Evolutionary conservation across 208 protist genomes (phyloP).

Genomic region (Balamuthia mandrillaris): DNA sequence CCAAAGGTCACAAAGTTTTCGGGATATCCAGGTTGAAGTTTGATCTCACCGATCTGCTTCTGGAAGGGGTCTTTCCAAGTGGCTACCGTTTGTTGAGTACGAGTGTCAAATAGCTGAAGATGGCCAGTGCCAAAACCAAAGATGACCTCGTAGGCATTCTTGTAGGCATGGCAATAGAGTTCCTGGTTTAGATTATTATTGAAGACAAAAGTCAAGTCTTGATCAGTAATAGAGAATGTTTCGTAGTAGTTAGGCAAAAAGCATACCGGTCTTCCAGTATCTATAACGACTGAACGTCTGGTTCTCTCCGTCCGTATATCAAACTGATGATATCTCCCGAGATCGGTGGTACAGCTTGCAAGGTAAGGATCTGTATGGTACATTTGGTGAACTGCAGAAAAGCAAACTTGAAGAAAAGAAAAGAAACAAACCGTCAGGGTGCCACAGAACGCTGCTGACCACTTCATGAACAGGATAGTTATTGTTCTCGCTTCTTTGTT

Average conservation of each 20-base stretch:
- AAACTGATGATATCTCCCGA: not conserved
- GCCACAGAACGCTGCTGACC: constrained; percentile 18
- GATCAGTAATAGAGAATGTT: not conserved
- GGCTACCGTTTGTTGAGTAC: not conserved
- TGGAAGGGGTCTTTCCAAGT: too few relatives aligned
- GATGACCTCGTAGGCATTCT: not conserved
- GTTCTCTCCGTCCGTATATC: constrained; percentile 18
- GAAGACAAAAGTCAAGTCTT: not conserved
- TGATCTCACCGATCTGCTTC: too few relatives aligned
- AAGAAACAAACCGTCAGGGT: not conserved
- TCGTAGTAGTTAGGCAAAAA: not conserved
- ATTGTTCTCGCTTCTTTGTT: constrained; percentile 33
- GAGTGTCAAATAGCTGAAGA: not conserved
- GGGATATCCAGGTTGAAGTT: too few relatives aligned
- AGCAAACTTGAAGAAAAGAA: not conserved
- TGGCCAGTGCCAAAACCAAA: constrained; percentile 11
- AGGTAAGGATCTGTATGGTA: not conserved
- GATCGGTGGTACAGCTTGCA: constrained; percentile 14
- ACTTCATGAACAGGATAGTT: constrained; percentile 27
- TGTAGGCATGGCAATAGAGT: constrained; percentile 25
- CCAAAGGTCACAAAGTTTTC: too few relatives aligned
- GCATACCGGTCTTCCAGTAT: not conserved
- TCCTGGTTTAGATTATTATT: not conserved
- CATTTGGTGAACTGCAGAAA: not conserved
- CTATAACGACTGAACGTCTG: not conserved